Percentiles rank a stretch among this genome's conserved stretches.
Evolutionary conservation across 306 rosid genomes (phyloP).

Genomic region (Trifolium repens): DNA sequence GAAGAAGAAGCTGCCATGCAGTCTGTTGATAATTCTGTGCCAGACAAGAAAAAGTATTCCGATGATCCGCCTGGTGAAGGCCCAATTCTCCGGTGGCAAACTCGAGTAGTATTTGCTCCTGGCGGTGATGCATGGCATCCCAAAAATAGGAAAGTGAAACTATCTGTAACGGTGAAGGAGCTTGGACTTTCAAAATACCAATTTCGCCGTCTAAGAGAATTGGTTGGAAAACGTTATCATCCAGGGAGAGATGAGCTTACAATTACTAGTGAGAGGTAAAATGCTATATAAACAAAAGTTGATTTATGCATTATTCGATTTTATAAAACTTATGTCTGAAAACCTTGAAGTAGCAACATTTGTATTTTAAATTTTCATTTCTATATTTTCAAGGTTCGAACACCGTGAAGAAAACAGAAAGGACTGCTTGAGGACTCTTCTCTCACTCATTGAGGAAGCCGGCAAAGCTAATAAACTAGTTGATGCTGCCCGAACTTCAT

Average conservation of each 20-base stretch:
- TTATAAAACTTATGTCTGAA: background rate
- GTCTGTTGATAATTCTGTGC: slow-evolving; percentile 54
- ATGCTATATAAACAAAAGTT: background rate
- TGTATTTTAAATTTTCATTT: slow-evolving; percentile 28
- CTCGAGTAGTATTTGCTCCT: slow-evolving; percentile 87
- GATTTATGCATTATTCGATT: slow-evolving; percentile 19
- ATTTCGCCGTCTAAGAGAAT: slow-evolving; percentile 77
- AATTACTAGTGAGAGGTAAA: slow-evolving; percentile 89
- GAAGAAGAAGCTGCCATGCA: slow-evolving; percentile 64
- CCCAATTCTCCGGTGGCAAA: slow-evolving; percentile 89
- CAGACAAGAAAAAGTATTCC: slow-evolving; percentile 63
- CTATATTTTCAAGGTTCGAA: slow-evolving; percentile 68
- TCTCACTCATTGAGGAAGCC: slow-evolving; percentile 88
- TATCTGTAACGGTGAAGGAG: slow-evolving; percentile 89
- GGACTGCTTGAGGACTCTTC: slow-evolving; percentile 92
- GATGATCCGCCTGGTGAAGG: slow-evolving; percentile 96
- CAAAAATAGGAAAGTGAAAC: slow-evolving; percentile 87
- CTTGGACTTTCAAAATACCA: slow-evolving; percentile 90
- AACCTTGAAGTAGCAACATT: slow-evolving; percentile 26
- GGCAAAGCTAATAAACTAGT: slow-evolving; percentile 87
- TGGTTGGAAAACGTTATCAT: slow-evolving; percentile 94
- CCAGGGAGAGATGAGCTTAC: slow-evolving; percentile 94
- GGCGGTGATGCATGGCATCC: slow-evolving; percentile 99
- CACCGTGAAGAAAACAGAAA: slow-evolving; percentile 97
- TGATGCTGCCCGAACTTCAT: slow-evolving; percentile 72